These are phyloP conservation scores for Elaeis oleifera DNA, from an alignment of 202 grass and related monocot genomes.

Conservation along the genomic window DNA sequence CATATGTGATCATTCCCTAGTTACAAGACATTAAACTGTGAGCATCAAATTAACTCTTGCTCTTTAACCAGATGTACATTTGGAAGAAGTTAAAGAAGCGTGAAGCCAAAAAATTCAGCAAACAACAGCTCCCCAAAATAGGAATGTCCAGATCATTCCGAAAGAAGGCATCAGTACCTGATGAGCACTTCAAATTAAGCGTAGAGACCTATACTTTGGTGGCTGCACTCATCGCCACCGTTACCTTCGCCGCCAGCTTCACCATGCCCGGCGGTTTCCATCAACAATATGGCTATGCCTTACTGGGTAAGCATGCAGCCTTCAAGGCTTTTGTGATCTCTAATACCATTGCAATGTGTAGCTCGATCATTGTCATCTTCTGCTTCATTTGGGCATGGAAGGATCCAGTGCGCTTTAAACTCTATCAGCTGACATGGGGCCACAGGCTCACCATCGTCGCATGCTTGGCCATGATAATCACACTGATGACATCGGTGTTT, in stretches of 20 bases:
- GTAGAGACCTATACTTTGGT: conserved; percentile 54
- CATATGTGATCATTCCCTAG: no score
- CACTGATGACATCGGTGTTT: conserved; percentile 46
- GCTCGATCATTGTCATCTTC: conserved; percentile 61
- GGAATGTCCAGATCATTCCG: conserved; percentile 13
- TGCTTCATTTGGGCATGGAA: conserved; percentile 69
- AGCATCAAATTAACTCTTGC: background rate
- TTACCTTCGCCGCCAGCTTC: conserved; percentile 63
- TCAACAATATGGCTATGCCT: conserved; percentile 17
- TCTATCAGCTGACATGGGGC: conserved; percentile 51
- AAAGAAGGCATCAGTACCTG: conserved; percentile 9
- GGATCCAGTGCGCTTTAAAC: conserved; percentile 56
- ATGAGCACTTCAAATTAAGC: conserved; percentile 46
- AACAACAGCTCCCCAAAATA: conserved; percentile 41
- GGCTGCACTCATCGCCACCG: conserved; percentile 69
- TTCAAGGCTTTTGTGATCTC: conserved; percentile 73
- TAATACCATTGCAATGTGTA: conserved; percentile 77
- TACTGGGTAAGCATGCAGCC: conserved; percentile 2
- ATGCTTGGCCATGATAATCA: conserved; percentile 62
- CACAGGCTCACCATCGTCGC: conserved; percentile 58
- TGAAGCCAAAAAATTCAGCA: conserved; percentile 37
- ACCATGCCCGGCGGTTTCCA: conserved; percentile 53
- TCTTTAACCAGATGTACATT: conserved; percentile 38
- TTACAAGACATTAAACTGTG: no score
- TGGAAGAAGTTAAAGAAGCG: conserved; percentile 59